A percentile compares a stretch with the other conserved stretches of the same genome.
These are phyloP conservation scores for Phytophthora uliginosa DNA, from an alignment of 352 stramenopile species.

Conservation along the genomic window DNA sequence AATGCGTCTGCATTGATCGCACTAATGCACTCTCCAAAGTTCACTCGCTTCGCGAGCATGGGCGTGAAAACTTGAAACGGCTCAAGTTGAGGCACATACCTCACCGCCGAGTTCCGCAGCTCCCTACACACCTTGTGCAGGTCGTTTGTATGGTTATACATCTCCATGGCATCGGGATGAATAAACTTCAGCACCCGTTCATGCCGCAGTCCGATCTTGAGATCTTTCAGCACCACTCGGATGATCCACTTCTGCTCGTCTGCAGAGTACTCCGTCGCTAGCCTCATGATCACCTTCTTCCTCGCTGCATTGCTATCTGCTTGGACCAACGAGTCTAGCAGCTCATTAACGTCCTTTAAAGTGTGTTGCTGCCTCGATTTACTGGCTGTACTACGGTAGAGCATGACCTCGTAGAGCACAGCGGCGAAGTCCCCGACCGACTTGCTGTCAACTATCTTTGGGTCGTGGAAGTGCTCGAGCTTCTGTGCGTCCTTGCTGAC, in stretches of 20 bases:
- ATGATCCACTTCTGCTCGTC: slow-evolving; percentile 89
- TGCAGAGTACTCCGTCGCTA: slow-evolving; percentile 81
- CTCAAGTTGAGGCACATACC: slow-evolving; percentile 83
- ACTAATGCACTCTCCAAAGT: slow-evolving; percentile 86
- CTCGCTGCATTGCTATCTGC: slow-evolving; percentile 53
- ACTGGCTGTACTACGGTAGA: slow-evolving; percentile 63
- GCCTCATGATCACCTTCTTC: slow-evolving; percentile 75
- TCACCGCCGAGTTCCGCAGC: slow-evolving; percentile 80
- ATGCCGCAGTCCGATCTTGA: slow-evolving; percentile 88
- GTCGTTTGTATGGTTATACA: slow-evolving; percentile 92
- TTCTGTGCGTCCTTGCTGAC: slow-evolving; percentile 81
- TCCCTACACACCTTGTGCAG: slow-evolving; percentile 80
- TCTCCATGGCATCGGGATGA: slow-evolving; percentile 84
- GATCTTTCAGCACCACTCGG: slow-evolving; percentile 86
- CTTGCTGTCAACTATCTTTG: slow-evolving; percentile 83
- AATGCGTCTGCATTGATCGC: slow-evolving; percentile 78
- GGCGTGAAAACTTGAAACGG: slow-evolving; percentile 89
- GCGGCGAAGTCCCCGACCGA: slow-evolving; percentile 86
- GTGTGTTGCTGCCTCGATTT: slow-evolving; percentile 61
- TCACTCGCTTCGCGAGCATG: slow-evolving; percentile 88
- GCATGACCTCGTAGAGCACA: slow-evolving; percentile 79
- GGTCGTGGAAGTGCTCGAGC: slow-evolving; percentile 87
- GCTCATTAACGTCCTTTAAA: slow-evolving; percentile 63
- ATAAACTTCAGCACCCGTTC: slow-evolving; percentile 86
- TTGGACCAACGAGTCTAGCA: slow-evolving; percentile 67